These are phyloP conservation scores for Pseudonectria foliicola DNA, from an alignment of 2,329 filamentous ascomycete species.

Conservation along the genomic window DNA sequence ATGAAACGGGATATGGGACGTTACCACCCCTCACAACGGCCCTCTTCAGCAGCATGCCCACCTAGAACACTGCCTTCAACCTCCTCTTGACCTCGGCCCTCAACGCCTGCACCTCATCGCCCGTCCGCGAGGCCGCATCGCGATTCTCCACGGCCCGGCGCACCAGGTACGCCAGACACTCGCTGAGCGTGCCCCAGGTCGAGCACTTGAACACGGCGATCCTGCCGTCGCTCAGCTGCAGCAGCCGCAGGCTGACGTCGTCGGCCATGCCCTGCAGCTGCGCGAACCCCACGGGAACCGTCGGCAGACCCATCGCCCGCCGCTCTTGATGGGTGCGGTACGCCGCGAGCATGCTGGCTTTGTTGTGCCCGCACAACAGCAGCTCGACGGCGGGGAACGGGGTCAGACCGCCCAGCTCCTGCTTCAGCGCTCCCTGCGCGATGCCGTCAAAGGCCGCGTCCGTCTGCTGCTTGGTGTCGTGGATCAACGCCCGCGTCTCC, in stretches of 20 bases:
- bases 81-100: constrained; percentile 23
- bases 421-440: constrained; percentile 37
- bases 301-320: constrained; percentile 26
- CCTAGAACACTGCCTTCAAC: constrained; percentile 19
- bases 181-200: constrained; percentile 32
- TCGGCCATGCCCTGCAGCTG: constrained; percentile 54
- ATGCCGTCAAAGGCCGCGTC: constrained; percentile 45
- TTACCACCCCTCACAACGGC: too few species aligned
- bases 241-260: constrained; percentile 43
- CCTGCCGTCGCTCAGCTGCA: constrained; percentile 27
- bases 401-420: constrained; percentile 34
- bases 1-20: too few species aligned
- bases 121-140: constrained; percentile 28
- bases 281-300: constrained; percentile 37
- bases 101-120: constrained; percentile 23
- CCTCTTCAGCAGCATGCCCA: too few species aligned
- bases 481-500: constrained; percentile 43
- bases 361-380: constrained; percentile 49
- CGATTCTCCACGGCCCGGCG: constrained; percentile 32
- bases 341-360: constrained; percentile 33
- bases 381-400: constrained; percentile 40
- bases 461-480: constrained; percentile 45
- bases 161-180: constrained; percentile 32
- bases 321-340: constrained; percentile 36
- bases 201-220: constrained; percentile 31